phyloP scores from a whole-genome alignment of 2,329 filamentous ascomycete species.

The Bipolaris bicolor region DNA sequence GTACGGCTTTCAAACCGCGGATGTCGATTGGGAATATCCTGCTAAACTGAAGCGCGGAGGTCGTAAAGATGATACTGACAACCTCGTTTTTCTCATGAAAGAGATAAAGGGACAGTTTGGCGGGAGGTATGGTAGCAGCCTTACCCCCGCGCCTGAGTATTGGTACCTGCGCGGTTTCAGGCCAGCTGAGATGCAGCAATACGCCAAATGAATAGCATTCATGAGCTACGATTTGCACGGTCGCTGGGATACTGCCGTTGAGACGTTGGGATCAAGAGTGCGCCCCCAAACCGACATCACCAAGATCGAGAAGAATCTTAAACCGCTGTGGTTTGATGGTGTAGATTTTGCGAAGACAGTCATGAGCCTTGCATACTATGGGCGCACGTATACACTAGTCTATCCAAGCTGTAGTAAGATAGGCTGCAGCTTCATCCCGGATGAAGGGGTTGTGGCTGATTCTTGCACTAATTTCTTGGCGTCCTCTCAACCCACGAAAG shows the following conservation, averaged over 20 bases:
- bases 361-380: slow-evolving; percentile 57
- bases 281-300: slow-evolving; percentile 53
- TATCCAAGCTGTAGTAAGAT: slow-evolving; percentile 21
- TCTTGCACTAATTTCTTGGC: slow-evolving; percentile 37
- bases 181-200: slow-evolving; percentile 45
- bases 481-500: slow-evolving; percentile 47
- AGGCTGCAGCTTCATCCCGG: slow-evolving; percentile 47
- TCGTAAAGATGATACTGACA: slow-evolving; percentile 38
- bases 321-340: slow-evolving; percentile 52
- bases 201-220: slow-evolving; percentile 39
- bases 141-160: slow-evolving; percentile 29
- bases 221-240: slow-evolving; percentile 29
- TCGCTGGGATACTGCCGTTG: slow-evolving; percentile 42
- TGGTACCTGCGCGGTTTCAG: slow-evolving; percentile 41
- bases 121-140: slow-evolving; percentile 31
- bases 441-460: slow-evolving; percentile 15
- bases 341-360: slow-evolving; percentile 51
- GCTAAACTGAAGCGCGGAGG: slow-evolving; percentile 47
- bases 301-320: slow-evolving; percentile 48
- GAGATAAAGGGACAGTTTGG: slow-evolving; percentile 26
- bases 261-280: slow-evolving; percentile 25
- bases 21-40: slow-evolving; percentile 55
- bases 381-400: slow-evolving; percentile 39
- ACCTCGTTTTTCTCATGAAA: slow-evolving; percentile 29
- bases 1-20: slow-evolving; percentile 53